phyloP scores from a whole-genome alignment of 495 filamentous ascomycete species.

The Aspergillus ellipticus region DNA sequence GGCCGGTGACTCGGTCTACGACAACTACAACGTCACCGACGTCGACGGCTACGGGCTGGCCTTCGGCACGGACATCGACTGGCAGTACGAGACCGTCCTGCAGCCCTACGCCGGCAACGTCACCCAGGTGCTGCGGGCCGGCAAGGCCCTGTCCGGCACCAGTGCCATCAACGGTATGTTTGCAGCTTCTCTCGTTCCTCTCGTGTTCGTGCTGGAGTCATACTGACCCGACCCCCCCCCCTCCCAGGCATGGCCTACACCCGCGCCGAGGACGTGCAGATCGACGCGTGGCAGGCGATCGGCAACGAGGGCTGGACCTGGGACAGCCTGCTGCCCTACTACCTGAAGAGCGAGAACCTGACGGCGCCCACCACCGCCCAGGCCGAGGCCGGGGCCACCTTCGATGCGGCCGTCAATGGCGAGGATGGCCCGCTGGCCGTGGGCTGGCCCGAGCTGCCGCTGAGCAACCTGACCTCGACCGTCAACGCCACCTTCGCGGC shows the following conservation, averaged over 20 bases:
- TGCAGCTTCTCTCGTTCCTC: constrained; percentile 1
- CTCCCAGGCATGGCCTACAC: constrained; percentile 46
- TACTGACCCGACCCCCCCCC: neutral
- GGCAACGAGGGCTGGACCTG: constrained; percentile 63
- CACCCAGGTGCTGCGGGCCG: constrained; percentile 36
- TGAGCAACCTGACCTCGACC: constrained; percentile 23
- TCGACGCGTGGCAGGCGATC: constrained; percentile 53
- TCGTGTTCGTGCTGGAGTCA: neutral
- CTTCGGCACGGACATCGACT: constrained; percentile 48
- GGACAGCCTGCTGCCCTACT: constrained; percentile 55
- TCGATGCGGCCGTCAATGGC: constrained; percentile 45
- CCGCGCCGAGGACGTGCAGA: constrained; percentile 29
- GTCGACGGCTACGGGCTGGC: constrained; percentile 35
- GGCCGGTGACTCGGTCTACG: constrained; percentile 46
- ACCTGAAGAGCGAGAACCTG: constrained; percentile 40
- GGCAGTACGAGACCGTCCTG: constrained; percentile 44
- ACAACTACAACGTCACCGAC: constrained; percentile 49
- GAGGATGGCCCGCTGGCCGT: constrained; percentile 43
- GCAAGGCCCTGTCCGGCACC: constrained; percentile 51
- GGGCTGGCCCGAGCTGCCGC: constrained; percentile 36
- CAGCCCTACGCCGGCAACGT: constrained; percentile 38
- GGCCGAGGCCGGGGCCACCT: constrained; percentile 44
- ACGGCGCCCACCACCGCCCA: constrained; percentile 32
- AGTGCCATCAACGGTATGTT: constrained; percentile 50
- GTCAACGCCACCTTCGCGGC: constrained; percentile 22